Conservation (phyloP, 2,329 filamentous ascomycete genomes). For the Aureobasidium musti region DNA sequence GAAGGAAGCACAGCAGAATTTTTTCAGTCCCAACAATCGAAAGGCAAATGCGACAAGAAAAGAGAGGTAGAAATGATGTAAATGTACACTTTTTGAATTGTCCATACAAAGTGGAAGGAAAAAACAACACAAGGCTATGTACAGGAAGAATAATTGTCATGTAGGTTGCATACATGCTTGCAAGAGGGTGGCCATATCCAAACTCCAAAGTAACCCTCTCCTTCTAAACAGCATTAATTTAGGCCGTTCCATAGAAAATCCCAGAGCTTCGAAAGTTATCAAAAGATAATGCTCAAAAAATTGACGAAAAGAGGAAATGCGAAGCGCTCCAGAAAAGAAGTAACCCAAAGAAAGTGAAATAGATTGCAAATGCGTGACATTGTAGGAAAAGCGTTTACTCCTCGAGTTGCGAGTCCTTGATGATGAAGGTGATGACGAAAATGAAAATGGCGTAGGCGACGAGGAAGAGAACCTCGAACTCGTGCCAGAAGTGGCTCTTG, state of each 20-base stretch:
- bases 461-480: conserved; percentile 29
- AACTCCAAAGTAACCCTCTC: conserved; percentile 23
- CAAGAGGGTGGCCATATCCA: conserved; percentile 16
- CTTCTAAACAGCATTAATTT: conserved; percentile 28
- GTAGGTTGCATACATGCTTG: conserved; percentile 12
- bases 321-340: conserved; percentile 23
- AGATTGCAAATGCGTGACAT: conserved; percentile 1
- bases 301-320: neutral
- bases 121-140: conserved; percentile 20
- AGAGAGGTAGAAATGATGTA: neutral
- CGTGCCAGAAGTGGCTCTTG: conserved; percentile 31
- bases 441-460: conserved; percentile 29
- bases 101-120: conserved; percentile 4
- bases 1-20: conserved; percentile 16
- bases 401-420: conserved; percentile 8
- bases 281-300: conserved; percentile 17
- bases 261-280: conserved; percentile 10
- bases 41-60: neutral
- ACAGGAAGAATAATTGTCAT: conserved; percentile 19
- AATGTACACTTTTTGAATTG: conserved; percentile 26
- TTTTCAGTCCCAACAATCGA: neutral
- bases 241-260: conserved; percentile 21
- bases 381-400: conserved; percentile 20
- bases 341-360: conserved; percentile 17
- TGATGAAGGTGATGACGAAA: conserved; percentile 28